Evolutionary conservation across 2,329 filamentous ascomycete species (phyloP).

Genomic region (Orbilia quercus): DNA sequence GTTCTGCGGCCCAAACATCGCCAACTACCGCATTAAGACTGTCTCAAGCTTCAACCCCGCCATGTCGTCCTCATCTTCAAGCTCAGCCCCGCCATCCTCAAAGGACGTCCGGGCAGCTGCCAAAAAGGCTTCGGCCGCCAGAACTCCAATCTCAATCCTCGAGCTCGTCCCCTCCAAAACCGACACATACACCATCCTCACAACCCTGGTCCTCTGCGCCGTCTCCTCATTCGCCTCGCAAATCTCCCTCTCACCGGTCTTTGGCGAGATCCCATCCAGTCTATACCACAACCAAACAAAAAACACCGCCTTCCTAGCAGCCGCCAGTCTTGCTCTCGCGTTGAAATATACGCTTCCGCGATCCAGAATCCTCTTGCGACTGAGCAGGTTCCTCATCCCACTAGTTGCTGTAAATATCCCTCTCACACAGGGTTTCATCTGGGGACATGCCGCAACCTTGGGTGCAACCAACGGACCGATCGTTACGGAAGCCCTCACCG

Average conservation of each 20-base stretch:
- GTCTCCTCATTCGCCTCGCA: constrained; percentile 77
- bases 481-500: constrained; percentile 71
- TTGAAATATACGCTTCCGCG: constrained; percentile 48
- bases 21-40: constrained; percentile 33
- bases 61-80: constrained; percentile 35
- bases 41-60: constrained; percentile 9
- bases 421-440: constrained; percentile 76
- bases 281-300: constrained; percentile 75
- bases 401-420: constrained; percentile 81
- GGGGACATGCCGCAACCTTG: constrained; percentile 73
- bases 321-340: constrained; percentile 74
- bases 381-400: constrained; percentile 67
- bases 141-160: constrained; percentile 1
- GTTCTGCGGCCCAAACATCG: constrained; percentile 38
- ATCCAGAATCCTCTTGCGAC: constrained; percentile 35
- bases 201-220: constrained; percentile 60
- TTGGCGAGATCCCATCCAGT: constrained; percentile 82
- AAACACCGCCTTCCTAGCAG: constrained; percentile 74
- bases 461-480: constrained; percentile 79
- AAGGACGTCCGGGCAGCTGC: constrained; percentile 37
- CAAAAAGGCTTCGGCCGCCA: constrained; percentile 52
- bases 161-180: constrained; percentile 37
- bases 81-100: constrained; percentile 36
- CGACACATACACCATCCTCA: constrained; percentile 36
- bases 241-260: constrained; percentile 83